These are phyloP conservation scores for Herpetospermum pedunculosum DNA, from an alignment of 306 rosid genomes.

Conservation along the genomic window DNA sequence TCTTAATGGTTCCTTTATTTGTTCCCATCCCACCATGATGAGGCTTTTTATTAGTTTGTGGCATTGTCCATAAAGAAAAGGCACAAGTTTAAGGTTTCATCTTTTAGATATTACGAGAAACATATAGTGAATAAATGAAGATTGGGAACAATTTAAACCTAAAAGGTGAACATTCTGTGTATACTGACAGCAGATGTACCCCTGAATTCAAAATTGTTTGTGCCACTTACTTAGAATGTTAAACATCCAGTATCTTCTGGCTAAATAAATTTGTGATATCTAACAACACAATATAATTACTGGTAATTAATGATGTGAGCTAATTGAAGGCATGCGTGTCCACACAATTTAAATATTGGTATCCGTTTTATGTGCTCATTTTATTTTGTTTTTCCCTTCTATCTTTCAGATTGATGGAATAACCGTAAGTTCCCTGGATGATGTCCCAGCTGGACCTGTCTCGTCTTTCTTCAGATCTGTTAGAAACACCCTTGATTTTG, in stretches of 20 bases:
- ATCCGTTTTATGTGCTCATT: background rate
- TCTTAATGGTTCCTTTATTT: background rate
- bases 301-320: background rate
- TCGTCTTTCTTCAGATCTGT: constrained; percentile 71
- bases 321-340: background rate
- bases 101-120: background rate
- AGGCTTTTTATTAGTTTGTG: background rate
- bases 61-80: background rate
- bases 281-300: background rate
- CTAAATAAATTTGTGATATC: background rate
- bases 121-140: background rate
- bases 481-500: constrained; percentile 93
- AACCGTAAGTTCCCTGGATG: constrained; percentile 77
- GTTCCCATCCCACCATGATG: background rate
- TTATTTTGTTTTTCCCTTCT: background rate
- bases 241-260: background rate
- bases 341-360: background rate
- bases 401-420: constrained; percentile 61
- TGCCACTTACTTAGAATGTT: background rate
- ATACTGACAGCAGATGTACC: background rate
- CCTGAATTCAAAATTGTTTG: background rate
- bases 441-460: constrained; percentile 72
- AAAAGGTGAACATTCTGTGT: background rate
- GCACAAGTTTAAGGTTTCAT: background rate
- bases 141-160: background rate